phyloP scores from a whole-genome alignment of 495 filamentous ascomycete species.

The Pseudotulostoma volvatum region DNA sequence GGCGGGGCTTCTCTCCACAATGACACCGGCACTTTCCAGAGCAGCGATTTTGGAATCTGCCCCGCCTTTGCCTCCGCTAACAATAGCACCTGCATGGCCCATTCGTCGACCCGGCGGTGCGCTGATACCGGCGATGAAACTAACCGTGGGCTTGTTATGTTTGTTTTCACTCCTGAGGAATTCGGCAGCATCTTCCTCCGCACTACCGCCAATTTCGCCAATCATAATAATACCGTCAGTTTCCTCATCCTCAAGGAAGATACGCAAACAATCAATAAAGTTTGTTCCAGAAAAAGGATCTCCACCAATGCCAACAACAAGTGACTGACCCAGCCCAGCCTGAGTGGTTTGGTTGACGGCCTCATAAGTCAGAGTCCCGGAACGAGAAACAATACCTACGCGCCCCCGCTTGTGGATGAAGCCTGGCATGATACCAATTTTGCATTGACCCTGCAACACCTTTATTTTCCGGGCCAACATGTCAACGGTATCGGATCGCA shows the following conservation, averaged over 20 bases:
- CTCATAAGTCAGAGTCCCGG: constrained; percentile 97
- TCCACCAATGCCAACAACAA: constrained; percentile 96
- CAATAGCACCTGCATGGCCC: constrained; percentile 97
- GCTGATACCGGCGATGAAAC: constrained; percentile 96
- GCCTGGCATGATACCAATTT: constrained; percentile 99
- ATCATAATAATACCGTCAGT: constrained; percentile 99
- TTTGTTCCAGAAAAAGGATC: constrained; percentile 98
- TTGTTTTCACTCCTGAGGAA: constrained; percentile 86
- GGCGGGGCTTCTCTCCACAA: constrained; percentile 92
- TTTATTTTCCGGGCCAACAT: constrained; percentile 8
- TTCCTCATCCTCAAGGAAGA: constrained; percentile 91
- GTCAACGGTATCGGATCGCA: constrained; percentile 1
- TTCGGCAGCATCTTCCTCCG: constrained; percentile 94
- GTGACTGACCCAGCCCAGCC: constrained; percentile 89
- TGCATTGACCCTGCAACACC: constrained; percentile 71
- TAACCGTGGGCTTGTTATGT: constrained; percentile 85
- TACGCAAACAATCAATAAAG: constrained; percentile 97
- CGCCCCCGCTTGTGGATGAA: constrained; percentile 99
- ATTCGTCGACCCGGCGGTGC: constrained; percentile 92
- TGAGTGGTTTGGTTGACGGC: constrained; percentile 98
- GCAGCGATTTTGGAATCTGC: constrained; percentile 95
- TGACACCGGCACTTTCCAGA: constrained; percentile 80
- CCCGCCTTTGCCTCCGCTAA: constrained; percentile 91
- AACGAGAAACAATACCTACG: constrained; percentile 95
- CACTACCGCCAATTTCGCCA: constrained; percentile 93